phyloP scores from a whole-genome alignment of 1,284 basidiomycete species.

The Chalciporus sp. region DNA sequence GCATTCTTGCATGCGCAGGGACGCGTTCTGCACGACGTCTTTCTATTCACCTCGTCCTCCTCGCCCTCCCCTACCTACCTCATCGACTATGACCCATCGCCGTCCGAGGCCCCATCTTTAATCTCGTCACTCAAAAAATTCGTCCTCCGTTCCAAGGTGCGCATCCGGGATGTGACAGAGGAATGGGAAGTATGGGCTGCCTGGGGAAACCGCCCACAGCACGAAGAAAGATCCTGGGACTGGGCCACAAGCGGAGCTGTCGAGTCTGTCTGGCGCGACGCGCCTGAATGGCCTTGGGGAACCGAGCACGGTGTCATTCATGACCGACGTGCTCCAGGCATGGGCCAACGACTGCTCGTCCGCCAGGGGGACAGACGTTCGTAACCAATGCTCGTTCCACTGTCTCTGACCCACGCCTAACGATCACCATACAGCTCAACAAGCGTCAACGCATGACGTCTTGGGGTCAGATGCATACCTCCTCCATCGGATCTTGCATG shows the following conservation, averaged over 20 bases:
- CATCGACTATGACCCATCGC: conserved; percentile 72
- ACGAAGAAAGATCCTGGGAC: conserved; percentile 52
- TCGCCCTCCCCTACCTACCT: conserved; percentile 58
- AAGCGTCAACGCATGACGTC: conserved; percentile 56
- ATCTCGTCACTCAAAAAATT: conserved; percentile 78
- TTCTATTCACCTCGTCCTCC: conserved; percentile 72
- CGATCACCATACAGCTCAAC: conserved; percentile 47
- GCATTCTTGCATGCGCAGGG: conserved; percentile 91
- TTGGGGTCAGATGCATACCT: conserved; percentile 62
- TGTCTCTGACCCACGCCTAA: conserved; percentile 2
- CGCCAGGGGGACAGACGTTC: conserved; percentile 72
- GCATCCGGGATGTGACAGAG: conserved; percentile 73
- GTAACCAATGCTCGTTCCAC: conserved; percentile 34
- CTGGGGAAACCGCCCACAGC: conserved; percentile 60
- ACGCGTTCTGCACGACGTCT: conserved; percentile 86
- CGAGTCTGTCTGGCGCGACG: conserved; percentile 65
- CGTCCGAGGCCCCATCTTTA: conserved; percentile 60
- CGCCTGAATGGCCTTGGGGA: conserved; percentile 63
- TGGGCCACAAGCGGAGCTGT: conserved; percentile 64
- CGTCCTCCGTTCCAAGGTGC: conserved; percentile 89
- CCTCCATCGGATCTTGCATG: conserved; percentile 78
- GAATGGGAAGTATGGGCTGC: conserved; percentile 81
- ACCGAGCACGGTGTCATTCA: conserved; percentile 48
- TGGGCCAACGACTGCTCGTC: conserved; percentile 76
- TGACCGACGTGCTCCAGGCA: conserved; percentile 75